phyloP scores from a whole-genome alignment of 1,284 basidiomycete genomes.

The Sparassis latifolia region DNA sequence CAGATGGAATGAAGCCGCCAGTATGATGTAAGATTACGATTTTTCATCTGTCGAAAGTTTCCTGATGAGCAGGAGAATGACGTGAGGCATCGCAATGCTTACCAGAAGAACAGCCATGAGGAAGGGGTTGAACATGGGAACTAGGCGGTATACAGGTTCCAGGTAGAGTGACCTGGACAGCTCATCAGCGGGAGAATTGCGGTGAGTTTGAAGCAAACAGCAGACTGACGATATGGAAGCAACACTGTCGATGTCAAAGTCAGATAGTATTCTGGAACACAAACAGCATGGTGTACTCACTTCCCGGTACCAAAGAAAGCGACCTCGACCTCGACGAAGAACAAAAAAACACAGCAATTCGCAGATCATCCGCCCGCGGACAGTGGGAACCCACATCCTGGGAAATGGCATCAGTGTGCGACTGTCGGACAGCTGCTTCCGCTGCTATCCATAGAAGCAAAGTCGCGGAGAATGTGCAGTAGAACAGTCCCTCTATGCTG shows the following conservation, averaged over 20 bases:
- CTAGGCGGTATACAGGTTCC: conserved; percentile 83
- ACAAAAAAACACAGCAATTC: conserved; percentile 81
- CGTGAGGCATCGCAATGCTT: no score
- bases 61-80: no score
- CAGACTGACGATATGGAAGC: conserved; percentile 86
- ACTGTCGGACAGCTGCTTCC: conserved; percentile 42
- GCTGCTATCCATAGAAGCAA: conserved; percentile 68
- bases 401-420: not conserved
- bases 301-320: conserved; percentile 88
- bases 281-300: conserved; percentile 41
- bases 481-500: conserved; percentile 81
- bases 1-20: conserved; percentile 62
- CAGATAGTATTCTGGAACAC: not conserved
- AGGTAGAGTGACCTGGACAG: conserved; percentile 76
- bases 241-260: conserved; percentile 42
- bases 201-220: no score
- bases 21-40: conserved; percentile 75
- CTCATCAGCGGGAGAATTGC: no score
- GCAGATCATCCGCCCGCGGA: conserved; percentile 57
- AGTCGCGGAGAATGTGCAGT: conserved; percentile 57
- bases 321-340: conserved; percentile 83
- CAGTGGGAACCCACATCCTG: conserved; percentile 28
- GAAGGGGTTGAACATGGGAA: conserved; percentile 85
- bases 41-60: conserved; percentile 84
- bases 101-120: conserved; percentile 74